Percentiles rank a stretch among this genome's conserved stretches.
These are phyloP conservation scores for Marasmius sp. DNA, from an alignment of 1,284 basidiomycete genomes.

Conservation along the genomic window DNA sequence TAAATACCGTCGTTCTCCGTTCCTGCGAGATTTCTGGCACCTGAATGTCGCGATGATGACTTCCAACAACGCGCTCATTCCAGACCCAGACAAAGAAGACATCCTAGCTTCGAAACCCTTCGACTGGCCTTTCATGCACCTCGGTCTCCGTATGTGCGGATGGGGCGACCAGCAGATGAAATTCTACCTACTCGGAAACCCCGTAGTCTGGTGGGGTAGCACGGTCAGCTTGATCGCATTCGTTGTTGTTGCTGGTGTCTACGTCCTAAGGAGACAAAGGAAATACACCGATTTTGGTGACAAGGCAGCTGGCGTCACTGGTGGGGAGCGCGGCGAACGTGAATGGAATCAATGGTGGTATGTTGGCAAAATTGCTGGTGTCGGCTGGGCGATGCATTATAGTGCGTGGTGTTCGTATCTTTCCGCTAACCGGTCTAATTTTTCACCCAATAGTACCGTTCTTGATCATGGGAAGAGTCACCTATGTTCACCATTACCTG, in stretches of 20 bases:
- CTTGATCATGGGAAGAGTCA: slow-evolving; percentile 94
- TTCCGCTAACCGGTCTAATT: neutral
- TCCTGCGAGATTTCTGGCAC: slow-evolving; percentile 97
- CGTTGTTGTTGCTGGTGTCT: slow-evolving; percentile 58
- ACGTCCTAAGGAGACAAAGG: slow-evolving; percentile 84
- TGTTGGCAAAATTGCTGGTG: slow-evolving; percentile 86
- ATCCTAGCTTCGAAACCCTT: slow-evolving; percentile 89
- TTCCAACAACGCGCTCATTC: slow-evolving; percentile 96
- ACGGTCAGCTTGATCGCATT: slow-evolving; percentile 67
- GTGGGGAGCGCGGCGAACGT: slow-evolving; percentile 41
- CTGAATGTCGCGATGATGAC: slow-evolving; percentile 99
- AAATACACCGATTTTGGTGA: slow-evolving; percentile 54
- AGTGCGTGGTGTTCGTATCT: slow-evolving; percentile 43
- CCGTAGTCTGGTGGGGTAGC: slow-evolving; percentile 90
- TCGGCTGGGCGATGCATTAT: slow-evolving; percentile 93
- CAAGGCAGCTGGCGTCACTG: slow-evolving; percentile 78
- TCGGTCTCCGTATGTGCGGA: slow-evolving; percentile 95
- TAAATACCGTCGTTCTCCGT: slow-evolving; percentile 88
- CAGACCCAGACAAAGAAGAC: slow-evolving; percentile 97
- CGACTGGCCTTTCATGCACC: slow-evolving; percentile 92
- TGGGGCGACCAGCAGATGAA: slow-evolving; percentile 90
- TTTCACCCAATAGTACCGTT: slow-evolving; percentile 70
- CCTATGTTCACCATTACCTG: slow-evolving; percentile 91
- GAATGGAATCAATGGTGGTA: slow-evolving; percentile 97
- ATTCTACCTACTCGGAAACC: slow-evolving; percentile 93